A percentile compares a stretch with the other conserved stretches of the same genome.
Conservation (phyloP, 1,284 basidiomycete genomes). For the Pterula multifida region DNA sequence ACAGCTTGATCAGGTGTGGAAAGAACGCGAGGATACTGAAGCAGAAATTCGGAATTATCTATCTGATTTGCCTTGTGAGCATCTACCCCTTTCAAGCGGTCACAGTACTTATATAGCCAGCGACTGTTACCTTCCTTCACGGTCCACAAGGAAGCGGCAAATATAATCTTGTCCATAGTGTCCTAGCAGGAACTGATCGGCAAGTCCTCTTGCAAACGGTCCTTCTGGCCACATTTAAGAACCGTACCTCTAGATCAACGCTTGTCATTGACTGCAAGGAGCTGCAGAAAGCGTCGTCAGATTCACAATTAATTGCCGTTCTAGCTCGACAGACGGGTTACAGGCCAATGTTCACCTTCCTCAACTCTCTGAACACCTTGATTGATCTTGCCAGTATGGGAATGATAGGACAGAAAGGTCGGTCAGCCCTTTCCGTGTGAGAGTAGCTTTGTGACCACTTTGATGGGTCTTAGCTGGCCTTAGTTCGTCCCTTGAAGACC, state of each 20-base stretch:
- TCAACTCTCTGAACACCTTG: slow-evolving; percentile 76
- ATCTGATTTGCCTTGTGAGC: slow-evolving; percentile 59
- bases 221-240: background rate
- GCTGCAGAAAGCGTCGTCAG: slow-evolving; percentile 64
- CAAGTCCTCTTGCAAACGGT: slow-evolving; percentile 16
- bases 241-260: slow-evolving; percentile 39
- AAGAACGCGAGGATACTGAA: slow-evolving; percentile 73
- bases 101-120: slow-evolving; percentile 20
- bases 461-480: slow-evolving; percentile 79
- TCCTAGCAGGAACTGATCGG: slow-evolving; percentile 54
- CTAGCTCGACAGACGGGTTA: slow-evolving; percentile 83
- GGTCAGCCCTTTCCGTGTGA: too few relatives aligned
- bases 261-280: slow-evolving; percentile 76
- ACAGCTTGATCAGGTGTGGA: slow-evolving; percentile 47
- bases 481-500: slow-evolving; percentile 72
- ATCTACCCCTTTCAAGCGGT: background rate
- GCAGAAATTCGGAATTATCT: slow-evolving; percentile 60
- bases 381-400: slow-evolving; percentile 91
- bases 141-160: slow-evolving; percentile 93
- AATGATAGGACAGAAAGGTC: slow-evolving; percentile 89
- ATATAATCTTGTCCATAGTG: slow-evolving; percentile 50
- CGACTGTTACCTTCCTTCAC: slow-evolving; percentile 69
- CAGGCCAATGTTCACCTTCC: slow-evolving; percentile 83
- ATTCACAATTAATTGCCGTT: slow-evolving; percentile 55
- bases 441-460: too few relatives aligned